These are phyloP conservation scores for Zea mays DNA, from an alignment of 176 grass and related monocot genomes.

Conservation along the genomic window Zm-B73-REFERENCE-NAM-5.0 NC_050097.1:31880001-31880500, in stretches of 20 bases:
- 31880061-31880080: conserved; percentile 78
- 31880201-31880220: conserved; percentile 50
- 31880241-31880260: conserved; percentile 53
- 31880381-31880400: conserved; percentile 69
- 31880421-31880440: conserved; percentile 68
- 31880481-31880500: conserved; percentile 45
- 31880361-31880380: conserved; percentile 69
- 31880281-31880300: conserved; percentile 35
- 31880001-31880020: conserved; percentile 94
- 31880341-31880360: conserved; percentile 44
- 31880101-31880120: conserved; percentile 79
- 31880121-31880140: conserved; percentile 69
- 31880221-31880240: conserved; percentile 44
- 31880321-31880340: conserved; percentile 50
- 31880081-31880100: conserved; percentile 93
- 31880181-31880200: conserved; percentile 51
- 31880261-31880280: conserved; percentile 50
- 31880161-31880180: conserved; percentile 69
- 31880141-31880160: conserved; percentile 79
- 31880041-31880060: conserved; percentile 98
- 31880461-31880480: conserved; percentile 60
- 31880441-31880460: conserved; percentile 50
- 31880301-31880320: conserved; percentile 45
- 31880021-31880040: conserved; percentile 99
- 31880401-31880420: conserved; percentile 63